A percentile compares a stretch with the other conserved stretches of the same genome.
phyloP scores from a whole-genome alignment of 2,329 filamentous ascomycete species.

The Exophiala phaeomuriformis region DNA sequence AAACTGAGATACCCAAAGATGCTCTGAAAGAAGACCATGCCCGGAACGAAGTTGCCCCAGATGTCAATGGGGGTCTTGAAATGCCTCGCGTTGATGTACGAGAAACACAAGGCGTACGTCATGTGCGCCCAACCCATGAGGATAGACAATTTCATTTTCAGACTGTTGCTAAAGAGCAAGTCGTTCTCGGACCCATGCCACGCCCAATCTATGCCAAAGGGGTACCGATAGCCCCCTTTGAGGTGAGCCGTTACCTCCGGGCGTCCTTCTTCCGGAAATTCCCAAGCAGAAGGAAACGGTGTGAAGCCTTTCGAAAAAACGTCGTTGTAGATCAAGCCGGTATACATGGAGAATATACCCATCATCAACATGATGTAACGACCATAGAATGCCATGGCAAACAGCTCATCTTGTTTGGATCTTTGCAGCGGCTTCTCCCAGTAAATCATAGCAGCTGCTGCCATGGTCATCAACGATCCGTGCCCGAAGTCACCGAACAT shows the following conservation, averaged over 20 bases:
- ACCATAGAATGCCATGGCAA: conserved; percentile 97
- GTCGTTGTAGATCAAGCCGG: conserved; percentile 95
- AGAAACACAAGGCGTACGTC: conserved; percentile 93
- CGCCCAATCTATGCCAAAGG: conserved; percentile 89
- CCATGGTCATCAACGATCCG: conserved; percentile 76
- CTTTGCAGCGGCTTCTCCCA: conserved; percentile 75
- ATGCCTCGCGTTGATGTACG: conserved; percentile 86
- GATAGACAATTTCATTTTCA: conserved; percentile 99
- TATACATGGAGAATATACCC: conserved; percentile 95
- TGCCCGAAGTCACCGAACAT: conserved; percentile 99
- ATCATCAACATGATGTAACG: conserved; percentile 98
- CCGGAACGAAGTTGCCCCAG: conserved; percentile 93
- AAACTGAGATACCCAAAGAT: conserved; percentile 96
- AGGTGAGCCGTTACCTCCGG: conserved; percentile 60
- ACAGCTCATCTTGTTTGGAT: conserved; percentile 93
- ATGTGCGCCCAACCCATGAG: conserved; percentile 86
- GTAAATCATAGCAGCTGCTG: conserved; percentile 88
- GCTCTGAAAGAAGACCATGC: conserved; percentile 99
- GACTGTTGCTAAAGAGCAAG: conserved; percentile 91
- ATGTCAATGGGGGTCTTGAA: conserved; percentile 95
- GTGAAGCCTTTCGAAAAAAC: conserved; percentile 90
- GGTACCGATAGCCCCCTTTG: conserved; percentile 73
- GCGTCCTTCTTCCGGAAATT: conserved; percentile 67
- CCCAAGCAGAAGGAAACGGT: conserved; percentile 82
- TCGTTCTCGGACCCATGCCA: conserved; percentile 97